Base-by-base conservation (phyloP, 1,139 yeast species). In the Candida pseudoviswanathii region DNA sequence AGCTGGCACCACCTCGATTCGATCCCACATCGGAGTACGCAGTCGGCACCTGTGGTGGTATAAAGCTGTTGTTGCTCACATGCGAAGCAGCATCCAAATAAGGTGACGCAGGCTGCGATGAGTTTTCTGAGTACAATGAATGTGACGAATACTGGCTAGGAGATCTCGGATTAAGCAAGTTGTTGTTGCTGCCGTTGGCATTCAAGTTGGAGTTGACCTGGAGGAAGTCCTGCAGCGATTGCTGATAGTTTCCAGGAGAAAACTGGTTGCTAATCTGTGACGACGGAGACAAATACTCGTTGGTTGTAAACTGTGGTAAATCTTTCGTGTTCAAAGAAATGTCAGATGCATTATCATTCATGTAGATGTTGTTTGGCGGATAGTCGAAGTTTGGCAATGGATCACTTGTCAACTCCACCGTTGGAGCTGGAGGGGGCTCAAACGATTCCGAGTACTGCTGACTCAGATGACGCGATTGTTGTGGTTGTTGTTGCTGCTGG, bases 41-140 rank as follows among this genome's bases (percentile, higher is more conserved):
- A 32, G 50, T 45, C n/a, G 54, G 53, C 1, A 39, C 46, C 25
- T 49, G 47, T 21, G 58, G 54, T 6, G 55, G 54, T 3, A 47
- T 37, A 39, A 55, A 41, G 30, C 47, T 38, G 7, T 43, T 30
- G 21, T 52, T 44, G 50, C 70, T 60, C 44, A 66, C 62, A 37
- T 70, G 73, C 4, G 77, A 72, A 21, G 63, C 59, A 0, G 78
- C 78, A 51, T 74, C 80, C 37, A 65, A 60, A 53, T 58, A 76
- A 2, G 79, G 78, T 37, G 74, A 67, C 22, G 68, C 70, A 2
- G 77, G 73, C 49, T 70, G 70, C 52, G 73, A 71, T 3, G 75
- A 69, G 30, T 62, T 67, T 6, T 75, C 80, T 8, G 73, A 55
- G 53, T 66, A 68, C 8, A 64, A 47, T 3, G 77, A 71, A 53